phyloP scores from a whole-genome alignment of 805 yeast species.

The Metschnikowia henanensis region DNA sequence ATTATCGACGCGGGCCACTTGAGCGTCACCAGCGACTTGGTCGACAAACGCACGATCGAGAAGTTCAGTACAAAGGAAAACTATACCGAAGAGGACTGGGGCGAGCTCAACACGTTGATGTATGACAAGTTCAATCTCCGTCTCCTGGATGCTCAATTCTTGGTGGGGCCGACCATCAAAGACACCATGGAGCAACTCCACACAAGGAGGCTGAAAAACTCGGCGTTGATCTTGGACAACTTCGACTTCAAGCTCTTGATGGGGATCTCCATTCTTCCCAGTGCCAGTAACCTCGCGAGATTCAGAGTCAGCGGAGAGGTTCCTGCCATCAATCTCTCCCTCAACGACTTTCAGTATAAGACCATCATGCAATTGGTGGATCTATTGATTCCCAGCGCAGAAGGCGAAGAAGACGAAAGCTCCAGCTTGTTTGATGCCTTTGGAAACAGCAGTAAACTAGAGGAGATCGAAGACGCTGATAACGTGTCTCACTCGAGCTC shows the following conservation, averaged over 20 bases:
- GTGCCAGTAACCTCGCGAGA: conserved; percentile 70
- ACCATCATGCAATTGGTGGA: conserved; percentile 78
- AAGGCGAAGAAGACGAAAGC: conserved; percentile 32
- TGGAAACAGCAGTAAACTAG: conserved; percentile 16
- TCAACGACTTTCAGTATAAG: conserved; percentile 90
- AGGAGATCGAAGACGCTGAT: conserved; percentile 25
- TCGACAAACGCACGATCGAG: conserved; percentile 63
- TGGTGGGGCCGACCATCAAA: conserved; percentile 81
- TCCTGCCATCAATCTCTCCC: conserved; percentile 65
- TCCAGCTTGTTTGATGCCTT: conserved; percentile 37
- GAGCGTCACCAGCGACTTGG: conserved; percentile 77
- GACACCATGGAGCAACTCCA: conserved; percentile 76
- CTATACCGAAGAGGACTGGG: conserved; percentile 72
- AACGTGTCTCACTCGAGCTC: conserved; percentile 2
- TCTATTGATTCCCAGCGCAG: conserved; percentile 57
- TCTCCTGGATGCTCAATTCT: conserved; percentile 82
- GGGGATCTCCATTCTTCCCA: conserved; percentile 84
- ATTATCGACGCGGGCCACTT: conserved; percentile 96
- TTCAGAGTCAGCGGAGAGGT: conserved; percentile 75
- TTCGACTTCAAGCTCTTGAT: conserved; percentile 70
- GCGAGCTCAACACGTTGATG: conserved; percentile 71
- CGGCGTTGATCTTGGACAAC: conserved; percentile 70
- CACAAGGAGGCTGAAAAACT: conserved; percentile 36
- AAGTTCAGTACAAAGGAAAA: conserved; percentile 63
- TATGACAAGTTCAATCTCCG: conserved; percentile 82